Evolutionary conservation across 1,284 basidiomycete genomes (phyloP).

Genomic region (Chalciporus sp.): DNA sequence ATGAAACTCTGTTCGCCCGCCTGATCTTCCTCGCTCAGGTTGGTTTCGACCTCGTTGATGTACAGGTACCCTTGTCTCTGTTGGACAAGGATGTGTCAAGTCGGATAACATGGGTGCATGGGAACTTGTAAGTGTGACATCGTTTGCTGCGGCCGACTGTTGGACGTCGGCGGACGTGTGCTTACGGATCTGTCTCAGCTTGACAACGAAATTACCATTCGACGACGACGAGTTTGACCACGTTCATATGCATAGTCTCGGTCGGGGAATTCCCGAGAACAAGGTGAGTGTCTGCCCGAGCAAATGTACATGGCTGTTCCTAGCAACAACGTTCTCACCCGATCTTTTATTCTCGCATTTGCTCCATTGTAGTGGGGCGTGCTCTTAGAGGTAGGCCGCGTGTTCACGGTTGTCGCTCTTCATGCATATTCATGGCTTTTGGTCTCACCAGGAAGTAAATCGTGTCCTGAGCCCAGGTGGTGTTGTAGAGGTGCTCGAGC

Average conservation of each 20-base stretch:
- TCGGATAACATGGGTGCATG: constrained; percentile 70
- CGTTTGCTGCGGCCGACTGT: not conserved
- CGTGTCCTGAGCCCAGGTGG: constrained; percentile 69
- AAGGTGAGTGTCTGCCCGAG: constrained; percentile 48
- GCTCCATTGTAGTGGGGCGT: constrained; percentile 59
- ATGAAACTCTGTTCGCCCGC: not conserved
- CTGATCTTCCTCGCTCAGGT: constrained; percentile 45
- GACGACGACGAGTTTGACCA: constrained; percentile 79
- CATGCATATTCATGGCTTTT: constrained; percentile 6
- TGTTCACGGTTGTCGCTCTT: not conserved
- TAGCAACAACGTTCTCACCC: constrained; percentile 10
- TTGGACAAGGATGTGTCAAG: constrained; percentile 51
- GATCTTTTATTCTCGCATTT: not conserved
- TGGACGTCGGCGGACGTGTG: constrained; percentile 8
- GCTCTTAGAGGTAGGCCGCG: constrained; percentile 59
- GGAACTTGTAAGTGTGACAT: constrained; percentile 63
- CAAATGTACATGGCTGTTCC: not conserved
- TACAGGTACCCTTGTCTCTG: constrained; percentile 59
- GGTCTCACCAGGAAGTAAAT: constrained; percentile 57
- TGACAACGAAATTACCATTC: constrained; percentile 73
- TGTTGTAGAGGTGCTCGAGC: constrained; percentile 69
- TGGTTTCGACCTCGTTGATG: constrained; percentile 73
- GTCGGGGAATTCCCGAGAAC: constrained; percentile 71
- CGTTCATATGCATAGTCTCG: constrained; percentile 67
- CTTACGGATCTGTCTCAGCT: constrained; percentile 38